Evolutionary conservation across 208 protist genomes (phyloP), one percentile per base, ranked within the genome.

Genomic region (Porcisia hertigi): DNA sequence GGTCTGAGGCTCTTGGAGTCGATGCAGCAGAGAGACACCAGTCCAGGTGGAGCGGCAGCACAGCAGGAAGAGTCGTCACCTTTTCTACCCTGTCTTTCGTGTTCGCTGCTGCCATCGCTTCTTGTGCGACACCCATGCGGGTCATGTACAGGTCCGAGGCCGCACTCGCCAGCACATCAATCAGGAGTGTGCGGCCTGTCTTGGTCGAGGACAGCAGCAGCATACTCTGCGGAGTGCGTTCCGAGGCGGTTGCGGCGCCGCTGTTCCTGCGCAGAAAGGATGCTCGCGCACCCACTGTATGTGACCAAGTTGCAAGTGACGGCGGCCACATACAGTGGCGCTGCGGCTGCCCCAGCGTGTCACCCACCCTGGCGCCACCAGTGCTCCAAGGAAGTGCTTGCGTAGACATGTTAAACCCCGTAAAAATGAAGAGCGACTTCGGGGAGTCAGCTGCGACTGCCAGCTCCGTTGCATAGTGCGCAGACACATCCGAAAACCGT

Each of bases 401-500:
- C 5, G 73, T 7, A 11, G 67, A 20, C 78, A 82, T 70, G 30
- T 69, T 36, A 23, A 82, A 25, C 30, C n/a, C 25, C 12, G 78
- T 25, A 18, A 78, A 75, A 43, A 18, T 60, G 25, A 78, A 75
- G 18, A 23, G 6, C n/a, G 49, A 20, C 12, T 8, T 20, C 58
- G 20, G n/a, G 39, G 14, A 20, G 4, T 23, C 41, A 1, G 23
- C 41, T 16, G 55, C 52, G 1, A n/a, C 67, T 0, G 45, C 23
- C 14, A 69, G 58, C 23, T 75, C 75, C 43, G 36, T 54, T 0
- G 65, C 53, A n/a, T 55, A 86, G 59, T 65, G 34, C 25, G 63
- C 30, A 14, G 88, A 85, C 30, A 92, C 58, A 54, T 94, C 88
- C 55, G 88, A 77, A 34, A 88, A 88, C 63, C 88, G 83, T 4